Base-by-base conservation (phyloP, 2,329 filamentous ascomycete species). In the Penicillium hordei region DNA sequence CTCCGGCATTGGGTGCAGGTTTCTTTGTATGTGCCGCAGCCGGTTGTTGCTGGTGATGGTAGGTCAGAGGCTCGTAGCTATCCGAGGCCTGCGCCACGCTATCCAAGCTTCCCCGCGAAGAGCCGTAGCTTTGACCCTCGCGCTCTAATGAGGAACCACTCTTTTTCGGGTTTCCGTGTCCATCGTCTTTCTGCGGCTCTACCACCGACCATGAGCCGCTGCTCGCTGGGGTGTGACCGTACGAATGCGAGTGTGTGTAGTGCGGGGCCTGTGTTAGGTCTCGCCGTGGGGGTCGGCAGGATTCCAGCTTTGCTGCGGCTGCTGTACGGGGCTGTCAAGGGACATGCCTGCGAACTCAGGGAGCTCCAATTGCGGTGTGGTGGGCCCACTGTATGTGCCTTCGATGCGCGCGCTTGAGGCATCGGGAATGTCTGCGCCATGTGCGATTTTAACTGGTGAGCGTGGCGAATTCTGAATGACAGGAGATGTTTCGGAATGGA, bases 1-100 rank as follows among this genome's bases (percentile, higher is more conserved):
- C 85, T 5, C 75, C 71, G 23, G 67, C 70, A 7, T 71, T 74
- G 12, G 70, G 65, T 2, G 61, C 60, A 0, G 73, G 69, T 13
- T 59, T 66, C 23, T 68, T 59, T 9, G 66, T 69, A 17, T 66
- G 42, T 52, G 65, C 69, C 7, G 71, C 67, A 9, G 59, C 75
- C 23, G 78, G 75, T 50, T 79, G 79, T 2, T 76, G 75, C 46
- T 78, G 77, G 64, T 85, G 81, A 58, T 80, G 77, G 61, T 83
- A 85, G 44, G 81, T 76, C 45, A 84, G 66, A 27, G 79, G 79
- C 50, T 81, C 78, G 54, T 77, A 78, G 50, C 60, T 64, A 31
- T 79, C 75, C 19, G 71, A 66, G 19, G 65, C 63, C 6, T 71
- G 68, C 6, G 69, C 55, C 6, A 67, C 63, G 50, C 72, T 77